Evolutionary conservation across 768 basidiomycete genomes (phyloP), one percentile per base, ranked within the genome.

Genomic region (Boletus edulis): DNA sequence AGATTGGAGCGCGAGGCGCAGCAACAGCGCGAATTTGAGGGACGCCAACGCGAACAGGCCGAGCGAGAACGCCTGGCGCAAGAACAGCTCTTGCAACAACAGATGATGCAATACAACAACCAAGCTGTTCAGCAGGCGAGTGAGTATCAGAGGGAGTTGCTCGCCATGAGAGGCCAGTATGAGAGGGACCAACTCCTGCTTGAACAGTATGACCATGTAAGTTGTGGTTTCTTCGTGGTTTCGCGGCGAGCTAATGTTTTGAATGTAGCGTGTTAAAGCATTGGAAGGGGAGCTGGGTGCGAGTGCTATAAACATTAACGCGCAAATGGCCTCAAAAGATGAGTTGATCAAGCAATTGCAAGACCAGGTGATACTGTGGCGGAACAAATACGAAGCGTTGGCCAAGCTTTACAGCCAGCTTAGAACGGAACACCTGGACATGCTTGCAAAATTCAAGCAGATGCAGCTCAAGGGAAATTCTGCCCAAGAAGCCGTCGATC

Each of bases 381-480:
- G 94, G 52, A 95, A 92, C 77, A 99, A 99, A 73, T 99, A 99
- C 71, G 97, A 99, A 70, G 93, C 96, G 0, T 79, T 99, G 55
- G 97, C 97, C 42, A 99, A 98, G 72, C 82, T 99, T 10, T 99
- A 99, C 78, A 98, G 94, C 64, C 97, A 98, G 69, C 84, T 99
- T 11, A 90, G 97, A 51, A 90, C 92, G 31, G 97, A 98, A 68
- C 97, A 99, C 73, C 79, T 99, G 42, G 97, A 99, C 57, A 91
- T 98, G 85, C 83, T 99, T 50, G 83, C 89, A 59, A 98, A 96
- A 74, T 95, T 91, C 81, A 99, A 98, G 77, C 88, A 91, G 61
- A 83, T 98, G 82, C 95, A 98, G 69, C 81, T 98, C 58, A 98
- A 97, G 71, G 97, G 97, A 17, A 97, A 95, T 67, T 97, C 95